Percentiles rank a stretch among this genome's conserved stretches.
Conservation (phyloP, 2,329 filamentous ascomycete species). For the Tolypocladium paradoxum region DNA sequence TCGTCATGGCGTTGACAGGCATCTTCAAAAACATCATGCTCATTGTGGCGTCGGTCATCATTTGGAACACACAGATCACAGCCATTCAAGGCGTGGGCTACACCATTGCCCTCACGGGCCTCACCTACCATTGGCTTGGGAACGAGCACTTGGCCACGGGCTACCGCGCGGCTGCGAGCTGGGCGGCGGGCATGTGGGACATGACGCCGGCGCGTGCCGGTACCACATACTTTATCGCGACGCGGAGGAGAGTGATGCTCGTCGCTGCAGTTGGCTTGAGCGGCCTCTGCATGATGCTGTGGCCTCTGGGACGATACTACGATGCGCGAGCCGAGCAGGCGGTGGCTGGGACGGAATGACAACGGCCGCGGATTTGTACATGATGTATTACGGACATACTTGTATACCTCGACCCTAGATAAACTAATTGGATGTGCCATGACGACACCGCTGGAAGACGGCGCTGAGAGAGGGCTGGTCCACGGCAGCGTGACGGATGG, state of each 20-base stretch:
- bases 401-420: background rate
- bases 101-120: constrained; percentile 49
- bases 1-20: constrained; percentile 76
- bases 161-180: background rate
- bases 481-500: no score
- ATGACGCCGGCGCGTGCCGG: background rate
- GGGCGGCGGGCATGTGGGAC: background rate
- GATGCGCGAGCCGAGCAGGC: background rate
- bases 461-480: background rate
- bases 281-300: background rate
- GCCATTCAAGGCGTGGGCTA: constrained; percentile 68
- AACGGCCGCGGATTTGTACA: background rate
- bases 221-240: background rate
- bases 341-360: background rate
- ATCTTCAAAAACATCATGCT: constrained; percentile 84
- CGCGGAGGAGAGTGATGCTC: background rate
- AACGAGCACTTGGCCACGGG: constrained; percentile 19
- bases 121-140: constrained; percentile 37
- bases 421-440: background rate
- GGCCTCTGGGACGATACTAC: background rate
- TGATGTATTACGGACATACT: background rate
- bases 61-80: constrained; percentile 66
- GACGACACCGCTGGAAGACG: no score
- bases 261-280: background rate
- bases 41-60: constrained; percentile 62